Base-by-base conservation (phyloP, 2,329 filamentous ascomycete species). In the Byssochlamys sp. region DNA sequence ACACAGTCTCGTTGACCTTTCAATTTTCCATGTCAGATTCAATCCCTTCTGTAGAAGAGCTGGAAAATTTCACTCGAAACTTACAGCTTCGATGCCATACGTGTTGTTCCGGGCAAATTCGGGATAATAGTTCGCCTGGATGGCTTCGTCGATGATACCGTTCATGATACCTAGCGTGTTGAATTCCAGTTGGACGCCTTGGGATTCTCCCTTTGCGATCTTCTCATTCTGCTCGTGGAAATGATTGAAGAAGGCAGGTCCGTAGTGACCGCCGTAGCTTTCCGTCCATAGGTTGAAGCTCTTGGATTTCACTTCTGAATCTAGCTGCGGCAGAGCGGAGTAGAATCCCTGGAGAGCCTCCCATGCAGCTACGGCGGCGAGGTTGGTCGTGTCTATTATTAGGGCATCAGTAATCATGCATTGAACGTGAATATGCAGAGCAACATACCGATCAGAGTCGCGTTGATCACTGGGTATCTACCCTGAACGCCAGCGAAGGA, bases 211-310 rank as follows among this genome's bases (percentile, higher is more conserved):
- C 33, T 80, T 80, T 51, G 72, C 64, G 61, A 85, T 84, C 57
- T 76, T 72, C 54, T 77, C 67, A 60, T 84, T 85, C 62, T 85
- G 79, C 25, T 82, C 72, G 55, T 81, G 75, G 67, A 85, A 84
- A 66, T 83, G 78, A 57, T 78, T 75, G 70, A 77, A 82, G 69
- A 84, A 84, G 24, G 77, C 73, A 6, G 80, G 79, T 3, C 79
- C 79, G 60, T 81, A 80, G 63, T 81, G 79, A 50, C 76, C 76
- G 59, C 76, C 74, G 48, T 71, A 80, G 52, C 75, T 80, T 67
- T 85, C 82, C 0, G 82, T 84, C 74, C 81, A 84, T 39, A 85
- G 72, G 60, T 84, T 83, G 66, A 84, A 82, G 31, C 75, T 77
- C 62, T 77, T 80, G 28, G 77, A 79, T 58, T 77, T 74, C 57